Conservation (phyloP, 73 alveolate genomes). For the Tetrahymena elliotti region DNA sequence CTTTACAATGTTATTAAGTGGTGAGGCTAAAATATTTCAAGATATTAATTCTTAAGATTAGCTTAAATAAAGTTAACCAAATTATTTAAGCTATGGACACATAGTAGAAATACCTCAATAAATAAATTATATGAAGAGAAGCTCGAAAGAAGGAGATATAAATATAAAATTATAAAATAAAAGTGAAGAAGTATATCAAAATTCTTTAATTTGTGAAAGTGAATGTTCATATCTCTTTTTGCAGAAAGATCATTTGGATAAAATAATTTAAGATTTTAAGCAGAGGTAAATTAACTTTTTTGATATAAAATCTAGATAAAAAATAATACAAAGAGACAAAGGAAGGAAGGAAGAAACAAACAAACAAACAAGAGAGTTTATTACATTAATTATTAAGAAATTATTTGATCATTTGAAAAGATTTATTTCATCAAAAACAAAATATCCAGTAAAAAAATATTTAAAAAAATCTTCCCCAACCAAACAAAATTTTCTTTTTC, state of each 20-base stretch:
- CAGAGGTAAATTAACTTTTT: background rate
- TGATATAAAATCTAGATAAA: background rate
- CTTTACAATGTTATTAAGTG: background rate
- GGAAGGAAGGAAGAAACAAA: too few relatives aligned
- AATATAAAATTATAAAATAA: background rate
- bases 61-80: background rate
- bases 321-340: background rate
- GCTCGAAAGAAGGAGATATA: background rate
- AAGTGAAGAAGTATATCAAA: background rate
- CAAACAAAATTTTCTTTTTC: background rate
- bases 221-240: background rate
- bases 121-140: background rate
- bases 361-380: too few relatives aligned
- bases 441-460: background rate
- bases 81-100: background rate
- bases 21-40: background rate
- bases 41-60: background rate
- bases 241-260: background rate
- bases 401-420: background rate
- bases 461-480: background rate
- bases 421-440: too few relatives aligned
- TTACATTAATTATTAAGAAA: too few relatives aligned
- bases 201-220: background rate
- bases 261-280: background rate
- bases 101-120: background rate